These are phyloP conservation scores for Vaccinium darrowii DNA, from an alignment of 148 eudicot species.

Conservation along the genomic window DNA sequence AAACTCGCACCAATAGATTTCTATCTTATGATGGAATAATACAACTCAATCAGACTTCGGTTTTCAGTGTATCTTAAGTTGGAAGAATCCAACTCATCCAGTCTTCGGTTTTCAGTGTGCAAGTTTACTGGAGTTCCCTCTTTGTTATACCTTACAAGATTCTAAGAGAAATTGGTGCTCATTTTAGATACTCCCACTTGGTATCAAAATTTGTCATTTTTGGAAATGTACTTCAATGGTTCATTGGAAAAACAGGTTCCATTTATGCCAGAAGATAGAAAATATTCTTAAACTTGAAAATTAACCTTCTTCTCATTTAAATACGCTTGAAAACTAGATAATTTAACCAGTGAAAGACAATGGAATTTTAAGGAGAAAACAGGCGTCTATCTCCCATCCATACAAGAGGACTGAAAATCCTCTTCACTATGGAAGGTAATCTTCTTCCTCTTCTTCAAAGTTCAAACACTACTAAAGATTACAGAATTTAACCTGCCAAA, in stretches of 20 bases:
- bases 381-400: neutral
- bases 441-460: neutral
- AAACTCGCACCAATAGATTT: no score
- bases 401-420: neutral
- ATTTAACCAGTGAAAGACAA: no score
- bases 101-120: no score
- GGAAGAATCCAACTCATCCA: no score
- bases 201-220: neutral
- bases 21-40: no score
- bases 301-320: neutral
- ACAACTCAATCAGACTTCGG: no score
- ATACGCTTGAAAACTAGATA: no score
- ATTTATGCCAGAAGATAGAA: neutral
- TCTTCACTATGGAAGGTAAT: neutral
- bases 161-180: no score
- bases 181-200: neutral
- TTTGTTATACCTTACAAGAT: no score
- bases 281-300: neutral
- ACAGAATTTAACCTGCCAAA: neutral
- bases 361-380: neutral
- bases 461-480: neutral
- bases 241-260: neutral
- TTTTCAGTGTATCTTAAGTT: no score
- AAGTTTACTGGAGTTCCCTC: no score
- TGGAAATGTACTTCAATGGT: no score